Percentiles rank a stretch among this genome's conserved stretches.
Evolutionary conservation across 208 protist genomes (phyloP).

Genomic region (Trypanosoma brucei): DNA sequence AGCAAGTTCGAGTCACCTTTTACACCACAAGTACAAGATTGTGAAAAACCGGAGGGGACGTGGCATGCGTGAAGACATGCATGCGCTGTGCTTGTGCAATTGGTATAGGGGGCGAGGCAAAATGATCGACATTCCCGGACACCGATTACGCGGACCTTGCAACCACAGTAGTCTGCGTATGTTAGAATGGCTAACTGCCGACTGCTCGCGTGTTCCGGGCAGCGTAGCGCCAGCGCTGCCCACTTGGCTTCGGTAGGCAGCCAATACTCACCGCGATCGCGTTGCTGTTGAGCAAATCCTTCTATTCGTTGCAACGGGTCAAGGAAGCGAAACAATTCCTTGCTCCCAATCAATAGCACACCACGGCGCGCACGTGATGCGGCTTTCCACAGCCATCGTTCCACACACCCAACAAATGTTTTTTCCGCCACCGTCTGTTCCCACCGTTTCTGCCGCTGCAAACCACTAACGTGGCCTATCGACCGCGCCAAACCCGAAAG

Average conservation of each 20-base stretch:
- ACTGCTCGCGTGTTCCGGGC: conserved; percentile 72
- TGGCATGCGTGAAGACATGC: conserved; percentile 73
- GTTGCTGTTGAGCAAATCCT: conserved; percentile 49
- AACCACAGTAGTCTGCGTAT: conserved; percentile 18
- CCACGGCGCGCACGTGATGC: conserved; percentile 48
- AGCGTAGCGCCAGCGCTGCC: conserved; percentile 54
- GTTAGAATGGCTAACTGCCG: conserved; percentile 49
- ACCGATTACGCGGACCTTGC: conserved; percentile 45
- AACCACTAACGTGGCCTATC: conserved; percentile 3
- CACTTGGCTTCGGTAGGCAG: conserved; percentile 48
- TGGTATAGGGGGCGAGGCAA: conserved; percentile 59
- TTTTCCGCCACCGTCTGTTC: conserved; percentile 22
- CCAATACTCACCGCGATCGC: conserved; percentile 54
- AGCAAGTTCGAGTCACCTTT: conserved; percentile 1
- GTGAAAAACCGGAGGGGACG: conserved; percentile 5
- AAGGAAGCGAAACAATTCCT: conserved; percentile 54
- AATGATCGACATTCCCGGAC: conserved; percentile 45
- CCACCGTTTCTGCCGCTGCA: conserved; percentile 9
- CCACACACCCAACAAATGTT: conserved; percentile 50
- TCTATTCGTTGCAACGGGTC: conserved; percentile 54
- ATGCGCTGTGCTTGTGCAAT: conserved; percentile 58
- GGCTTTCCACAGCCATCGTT: conserved; percentile 74
- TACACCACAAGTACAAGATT: not conserved
- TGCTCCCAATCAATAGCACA: conserved; percentile 60
- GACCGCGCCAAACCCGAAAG: conserved; percentile 36